Conservation (phyloP, 2,329 filamentous ascomycete genomes). For the Venturia nashicola region DNA sequence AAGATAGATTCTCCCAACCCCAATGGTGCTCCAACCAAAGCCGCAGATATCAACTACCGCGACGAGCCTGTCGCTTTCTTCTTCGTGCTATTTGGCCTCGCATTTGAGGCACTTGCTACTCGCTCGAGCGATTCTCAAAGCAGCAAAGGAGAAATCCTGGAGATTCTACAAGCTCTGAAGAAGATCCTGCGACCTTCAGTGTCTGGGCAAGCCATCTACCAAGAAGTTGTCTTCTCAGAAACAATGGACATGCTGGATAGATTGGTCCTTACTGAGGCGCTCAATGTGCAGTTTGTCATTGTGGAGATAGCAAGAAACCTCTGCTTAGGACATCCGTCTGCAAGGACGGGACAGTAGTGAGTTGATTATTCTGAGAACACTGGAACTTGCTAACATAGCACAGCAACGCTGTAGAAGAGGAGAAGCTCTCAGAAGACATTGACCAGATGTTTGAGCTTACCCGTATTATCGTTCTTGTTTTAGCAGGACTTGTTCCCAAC, state of each 20-base stretch:
- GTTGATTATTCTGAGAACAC: conserved; percentile 15
- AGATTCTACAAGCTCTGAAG: conserved; percentile 81
- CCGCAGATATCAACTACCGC: conserved; percentile 85
- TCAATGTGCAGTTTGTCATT: conserved; percentile 82
- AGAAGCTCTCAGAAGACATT: conserved; percentile 86
- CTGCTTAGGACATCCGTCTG: conserved; percentile 83
- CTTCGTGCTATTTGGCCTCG: conserved; percentile 92
- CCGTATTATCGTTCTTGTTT: conserved; percentile 84
- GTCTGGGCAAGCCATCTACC: conserved; percentile 91
- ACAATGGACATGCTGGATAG: conserved; percentile 93
- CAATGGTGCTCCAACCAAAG: conserved; percentile 39
- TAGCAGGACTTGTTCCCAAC: conserved; percentile 79
- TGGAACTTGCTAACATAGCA: conserved; percentile 9
- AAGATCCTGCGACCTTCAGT: conserved; percentile 92
- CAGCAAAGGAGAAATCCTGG: conserved; percentile 62
- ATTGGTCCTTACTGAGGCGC: conserved; percentile 78
- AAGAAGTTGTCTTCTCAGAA: conserved; percentile 90
- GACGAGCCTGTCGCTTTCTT: conserved; percentile 98
- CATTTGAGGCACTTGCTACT: conserved; percentile 87
- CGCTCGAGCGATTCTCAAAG: conserved; percentile 59
- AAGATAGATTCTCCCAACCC: conserved; percentile 39
- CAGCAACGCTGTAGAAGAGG: conserved; percentile 38
- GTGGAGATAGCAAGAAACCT: conserved; percentile 87
- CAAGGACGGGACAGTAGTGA: conserved; percentile 52
- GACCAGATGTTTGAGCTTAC: conserved; percentile 97